A percentile compares a stretch with the other conserved stretches of the same genome.
These are phyloP conservation scores for Geotrichum citri-aurantii DNA, from an alignment of 1,139 yeast genomes.

Conservation along the genomic window DNA sequence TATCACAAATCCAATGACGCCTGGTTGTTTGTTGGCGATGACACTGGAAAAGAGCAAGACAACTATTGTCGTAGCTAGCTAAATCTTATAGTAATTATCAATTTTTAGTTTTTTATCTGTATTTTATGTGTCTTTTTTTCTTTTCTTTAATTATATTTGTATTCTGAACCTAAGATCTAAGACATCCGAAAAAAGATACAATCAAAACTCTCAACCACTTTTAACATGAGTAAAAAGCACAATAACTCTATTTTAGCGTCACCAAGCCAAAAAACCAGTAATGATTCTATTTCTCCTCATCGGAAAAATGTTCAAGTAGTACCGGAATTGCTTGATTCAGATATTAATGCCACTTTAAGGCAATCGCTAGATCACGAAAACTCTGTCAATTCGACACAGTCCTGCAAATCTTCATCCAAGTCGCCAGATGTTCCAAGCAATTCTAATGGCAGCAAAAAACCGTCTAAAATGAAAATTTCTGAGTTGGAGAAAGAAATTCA, in stretches of 20 bases:
- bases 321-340: background rate
- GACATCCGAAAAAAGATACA: too few relatives aligned
- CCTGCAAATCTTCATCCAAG: conserved; percentile 3
- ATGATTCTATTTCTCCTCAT: background rate
- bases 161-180: too few relatives aligned
- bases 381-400: background rate
- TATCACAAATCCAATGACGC: background rate
- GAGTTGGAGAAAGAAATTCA: background rate
- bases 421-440: conserved; percentile 15
- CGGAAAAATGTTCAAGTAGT: background rate
- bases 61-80: background rate
- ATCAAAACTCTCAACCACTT: too few relatives aligned
- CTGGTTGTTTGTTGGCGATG: background rate
- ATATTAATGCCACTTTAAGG: background rate
- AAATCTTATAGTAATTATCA: too few relatives aligned
- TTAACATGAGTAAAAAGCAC: background rate
- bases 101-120: too few relatives aligned
- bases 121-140: too few relatives aligned
- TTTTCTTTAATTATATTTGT: too few relatives aligned
- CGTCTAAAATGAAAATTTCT: background rate
- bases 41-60: background rate
- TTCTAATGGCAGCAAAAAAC: background rate
- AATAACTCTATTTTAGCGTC: background rate
- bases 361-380: background rate
- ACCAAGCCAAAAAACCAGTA: background rate